Conservation (phyloP, 2,329 filamentous ascomycete genomes). For the Leptosphaerulina australis region DNA sequence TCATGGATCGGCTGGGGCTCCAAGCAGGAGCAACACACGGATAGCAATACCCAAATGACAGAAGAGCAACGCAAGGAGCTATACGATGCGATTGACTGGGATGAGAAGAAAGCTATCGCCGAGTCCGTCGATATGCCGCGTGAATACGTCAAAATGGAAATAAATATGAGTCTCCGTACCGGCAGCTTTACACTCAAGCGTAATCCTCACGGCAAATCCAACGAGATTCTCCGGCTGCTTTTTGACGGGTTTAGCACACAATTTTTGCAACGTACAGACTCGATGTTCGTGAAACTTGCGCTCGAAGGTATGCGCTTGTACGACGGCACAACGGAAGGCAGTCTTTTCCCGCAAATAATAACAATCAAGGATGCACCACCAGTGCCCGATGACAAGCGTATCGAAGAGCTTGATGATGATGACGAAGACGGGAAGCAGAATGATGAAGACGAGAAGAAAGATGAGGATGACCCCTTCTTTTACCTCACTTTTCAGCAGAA, state of each 20-base stretch:
- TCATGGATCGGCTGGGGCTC: conserved; percentile 83
- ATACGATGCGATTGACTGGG: conserved; percentile 97
- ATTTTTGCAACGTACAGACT: conserved; percentile 87
- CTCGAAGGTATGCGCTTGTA: conserved; percentile 93
- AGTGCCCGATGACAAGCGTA: conserved; percentile 57
- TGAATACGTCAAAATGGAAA: conserved; percentile 89
- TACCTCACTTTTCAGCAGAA: conserved; percentile 92
- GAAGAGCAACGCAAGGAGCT: conserved; percentile 96
- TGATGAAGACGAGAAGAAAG: conserved; percentile 52
- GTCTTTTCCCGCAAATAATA: conserved; percentile 92
- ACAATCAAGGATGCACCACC: conserved; percentile 85
- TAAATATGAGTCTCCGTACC: conserved; percentile 91
- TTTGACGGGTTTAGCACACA: conserved; percentile 96
- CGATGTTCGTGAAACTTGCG: conserved; percentile 83
- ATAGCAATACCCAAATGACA: conserved; percentile 84
- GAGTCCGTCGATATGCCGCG: conserved; percentile 88
- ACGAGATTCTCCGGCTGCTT: conserved; percentile 85
- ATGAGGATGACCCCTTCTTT: conserved; percentile 82
- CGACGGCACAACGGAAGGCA: conserved; percentile 91
- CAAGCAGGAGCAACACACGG: conserved; percentile 66
- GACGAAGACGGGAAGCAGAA: conserved; percentile 53
- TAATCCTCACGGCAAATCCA: conserved; percentile 75
- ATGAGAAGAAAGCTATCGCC: conserved; percentile 88
- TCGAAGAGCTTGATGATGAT: conserved; percentile 57
- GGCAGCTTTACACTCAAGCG: conserved; percentile 95